Evolutionary conservation across 495 filamentous ascomycete genomes (phyloP).

Genomic region (Bacidia rubella): DNA sequence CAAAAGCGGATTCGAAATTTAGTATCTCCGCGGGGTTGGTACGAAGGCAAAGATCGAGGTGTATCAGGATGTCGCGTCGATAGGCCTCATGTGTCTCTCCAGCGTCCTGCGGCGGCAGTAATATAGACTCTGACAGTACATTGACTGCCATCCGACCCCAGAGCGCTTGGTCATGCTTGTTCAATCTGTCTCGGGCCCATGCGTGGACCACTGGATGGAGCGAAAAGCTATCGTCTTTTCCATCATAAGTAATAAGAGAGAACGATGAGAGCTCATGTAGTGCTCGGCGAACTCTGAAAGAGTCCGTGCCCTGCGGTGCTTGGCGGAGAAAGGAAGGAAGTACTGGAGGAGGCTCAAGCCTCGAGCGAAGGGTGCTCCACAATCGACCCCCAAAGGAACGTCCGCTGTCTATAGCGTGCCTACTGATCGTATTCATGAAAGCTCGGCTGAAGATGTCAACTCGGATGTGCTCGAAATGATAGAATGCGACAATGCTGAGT

Average conservation of each 20-base stretch:
- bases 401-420: background rate
- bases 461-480: constrained; percentile 21
- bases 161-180: constrained; percentile 21
- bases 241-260: constrained; percentile 22
- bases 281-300: constrained; percentile 10
- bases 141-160: constrained; percentile 23
- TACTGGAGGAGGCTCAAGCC: constrained; percentile 13
- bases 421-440: constrained; percentile 9
- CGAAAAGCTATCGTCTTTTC: constrained; percentile 18
- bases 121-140: constrained; percentile 19
- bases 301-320: constrained; percentile 2
- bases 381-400: background rate
- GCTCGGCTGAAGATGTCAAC: constrained; percentile 20
- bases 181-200: constrained; percentile 23
- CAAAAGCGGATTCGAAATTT: constrained; percentile 10
- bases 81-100: constrained; percentile 14
- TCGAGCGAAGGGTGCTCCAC: background rate
- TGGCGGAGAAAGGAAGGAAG: constrained; percentile 11
- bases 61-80: constrained; percentile 19
- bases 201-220: constrained; percentile 25
- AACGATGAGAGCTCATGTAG: constrained; percentile 20
- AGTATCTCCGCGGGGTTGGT: constrained; percentile 13
- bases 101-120: constrained; percentile 19
- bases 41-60: constrained; percentile 14
- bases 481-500: constrained; percentile 20